Conservation (phyloP, 2,329 filamentous ascomycete species). For the Corinectria fuckeliana region DNA sequence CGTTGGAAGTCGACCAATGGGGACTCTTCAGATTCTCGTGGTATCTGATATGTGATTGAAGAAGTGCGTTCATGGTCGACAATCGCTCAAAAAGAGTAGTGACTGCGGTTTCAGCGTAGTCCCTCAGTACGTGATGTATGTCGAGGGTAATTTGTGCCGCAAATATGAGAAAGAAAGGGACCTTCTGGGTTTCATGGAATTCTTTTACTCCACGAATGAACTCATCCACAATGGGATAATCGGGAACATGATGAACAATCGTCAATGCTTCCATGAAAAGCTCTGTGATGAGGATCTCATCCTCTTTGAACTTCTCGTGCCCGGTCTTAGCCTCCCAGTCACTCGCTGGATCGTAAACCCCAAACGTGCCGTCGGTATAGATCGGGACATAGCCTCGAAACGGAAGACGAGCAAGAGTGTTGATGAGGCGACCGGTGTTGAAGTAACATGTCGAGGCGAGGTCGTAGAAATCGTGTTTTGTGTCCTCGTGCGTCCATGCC, state of each 20-base stretch:
- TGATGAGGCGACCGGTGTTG: conserved; percentile 8
- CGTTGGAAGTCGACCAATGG: conserved; percentile 40
- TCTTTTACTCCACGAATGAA: conserved; percentile 42
- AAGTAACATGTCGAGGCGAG: conserved; percentile 38
- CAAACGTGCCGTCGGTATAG: conserved; percentile 34
- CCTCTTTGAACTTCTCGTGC: conserved; percentile 44
- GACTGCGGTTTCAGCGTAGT: conserved; percentile 11
- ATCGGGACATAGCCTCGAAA: conserved; percentile 37
- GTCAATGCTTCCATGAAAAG: conserved; percentile 44
- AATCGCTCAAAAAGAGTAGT: conserved; percentile 22
- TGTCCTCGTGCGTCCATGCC: conserved; percentile 34
- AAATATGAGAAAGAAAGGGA: conserved; percentile 48
- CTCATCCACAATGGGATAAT: conserved; percentile 45
- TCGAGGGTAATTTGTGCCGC: conserved; percentile 51
- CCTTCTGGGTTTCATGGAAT: conserved; percentile 37
- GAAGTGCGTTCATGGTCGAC: conserved; percentile 18
- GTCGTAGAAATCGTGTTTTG: conserved; percentile 8
- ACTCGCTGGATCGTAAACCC: conserved; percentile 35
- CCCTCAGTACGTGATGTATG: conserved; percentile 44
- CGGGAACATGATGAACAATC: conserved; percentile 20
- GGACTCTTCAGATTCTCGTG: conserved; percentile 40
- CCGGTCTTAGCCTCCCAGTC: conserved; percentile 35
- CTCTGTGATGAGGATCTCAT: conserved; percentile 43
- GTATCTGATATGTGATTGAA: conserved; percentile 40
- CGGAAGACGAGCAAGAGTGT: conserved; percentile 17